Base-by-base conservation (phyloP, 441 rosid genomes). In the Erodium trifolium region DNA sequence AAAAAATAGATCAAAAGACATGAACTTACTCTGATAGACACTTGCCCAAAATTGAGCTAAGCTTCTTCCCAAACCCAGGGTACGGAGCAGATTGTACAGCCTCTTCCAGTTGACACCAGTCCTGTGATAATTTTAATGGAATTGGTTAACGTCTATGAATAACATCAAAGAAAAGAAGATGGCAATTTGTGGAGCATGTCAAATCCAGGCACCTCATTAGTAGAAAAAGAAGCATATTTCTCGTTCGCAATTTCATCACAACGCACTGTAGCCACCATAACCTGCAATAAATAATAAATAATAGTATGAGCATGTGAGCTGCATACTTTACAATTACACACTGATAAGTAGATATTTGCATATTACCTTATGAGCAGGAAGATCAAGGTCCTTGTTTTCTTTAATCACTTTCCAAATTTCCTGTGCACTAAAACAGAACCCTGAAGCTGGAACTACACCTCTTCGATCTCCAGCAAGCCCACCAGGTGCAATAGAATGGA, bases 381-480 rank as follows among this genome's bases (percentile, higher is more conserved):
- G 96, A 78, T 96, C 99, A 72, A 96, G 89, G 85, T 96, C 98
- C 84, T 83, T 96, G 79, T 96, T 96, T 77, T 96, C 98, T 78
- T 93, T 96, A 51, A 96, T 96, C 68, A 96, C 90, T 78, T 83
- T 86, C 99, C 99, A 96, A 75, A 96, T 96, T 77, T 93, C 85
- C 71, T 85, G 87, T 45, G 98, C 88, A 76, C 99, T 96, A 76
- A 91, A 96, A 37, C 89, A 86, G 81, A 96, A 96, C 19, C 97
- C 99, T 7, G 97, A 89, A 72, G 98, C 98, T 73, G 99, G 99
- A 77, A 96, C 96, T 16, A 85, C 99, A 73, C 98, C 99, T 66
- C 91, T 83, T 70, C 99, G 85, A 78, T 96, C 99, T 77, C 99
- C 99, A 31, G 98, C 99, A 77, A 96, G 99, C 35, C 99, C 99